Percentiles rank a stretch among this genome's conserved stretches.
phyloP scores from a whole-genome alignment of 129 eudicot species.

The Scalesia atractyloides region DNA sequence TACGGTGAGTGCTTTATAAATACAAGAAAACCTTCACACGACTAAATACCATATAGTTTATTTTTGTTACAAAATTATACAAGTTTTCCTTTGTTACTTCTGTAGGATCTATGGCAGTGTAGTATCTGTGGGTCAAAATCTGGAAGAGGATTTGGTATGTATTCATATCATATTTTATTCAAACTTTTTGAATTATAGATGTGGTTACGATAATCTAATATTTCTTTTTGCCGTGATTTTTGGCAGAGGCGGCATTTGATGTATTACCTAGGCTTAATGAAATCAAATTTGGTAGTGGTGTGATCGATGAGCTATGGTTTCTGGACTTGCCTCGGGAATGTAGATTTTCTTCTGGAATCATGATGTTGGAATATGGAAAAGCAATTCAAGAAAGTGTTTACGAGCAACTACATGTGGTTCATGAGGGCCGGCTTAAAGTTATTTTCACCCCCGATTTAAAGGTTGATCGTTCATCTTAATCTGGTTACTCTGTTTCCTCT shows the following conservation, averaged over 20 bases:
- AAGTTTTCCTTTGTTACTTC: neutral
- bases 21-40: neutral
- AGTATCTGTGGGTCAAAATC: conserved; percentile 88
- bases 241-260: conserved; percentile 80
- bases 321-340: conserved; percentile 78
- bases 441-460: conserved; percentile 74
- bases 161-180: neutral
- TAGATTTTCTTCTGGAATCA: conserved; percentile 61
- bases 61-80: neutral
- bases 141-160: conserved; percentile 92
- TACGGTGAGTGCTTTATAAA: conserved; percentile 39
- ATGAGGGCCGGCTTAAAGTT: conserved; percentile 81
- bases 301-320: conserved; percentile 74
- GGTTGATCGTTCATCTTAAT: conserved; percentile 32
- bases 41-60: neutral
- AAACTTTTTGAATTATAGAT: neutral
- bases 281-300: conserved; percentile 80
- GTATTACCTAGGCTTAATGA: conserved; percentile 81
- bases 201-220: neutral
- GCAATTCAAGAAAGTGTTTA: conserved; percentile 86
- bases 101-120: conserved; percentile 89
- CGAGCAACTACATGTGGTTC: conserved; percentile 84
- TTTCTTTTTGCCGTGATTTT: neutral
- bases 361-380: conserved; percentile 81
- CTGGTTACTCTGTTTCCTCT: neutral